Evolutionary conservation across 257 asterid genomes (phyloP), one percentile per base, ranked within the genome.

Genomic region (Pogostemon cablin): DNA sequence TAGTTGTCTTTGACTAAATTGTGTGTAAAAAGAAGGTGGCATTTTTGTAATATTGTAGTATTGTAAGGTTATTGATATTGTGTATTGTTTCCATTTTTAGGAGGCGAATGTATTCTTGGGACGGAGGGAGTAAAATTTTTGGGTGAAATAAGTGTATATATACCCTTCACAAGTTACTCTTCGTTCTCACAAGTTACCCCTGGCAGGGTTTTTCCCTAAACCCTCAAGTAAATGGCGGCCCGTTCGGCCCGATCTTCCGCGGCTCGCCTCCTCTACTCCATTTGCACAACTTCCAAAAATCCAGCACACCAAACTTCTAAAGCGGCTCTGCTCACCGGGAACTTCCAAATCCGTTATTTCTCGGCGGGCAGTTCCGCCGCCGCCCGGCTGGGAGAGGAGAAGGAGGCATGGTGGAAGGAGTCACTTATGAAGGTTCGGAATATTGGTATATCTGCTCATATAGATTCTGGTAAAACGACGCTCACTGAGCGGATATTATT

Each of bases 401-500:
- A 87, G 75, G 96, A 88, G 9, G 72, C 78, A 0, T 77, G 82
- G 83, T 95, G 98, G 98, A 95, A 87, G 64, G 98, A 95, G 6
- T 91, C 99, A 10, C 69, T 89, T 62, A 83, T 77, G 64, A 91
- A 84, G 85, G 84, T 91, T 15, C 88, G 99, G 11, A 95, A 95
- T 56, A 95, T 95, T 41, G 99, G 99, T 37, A 95, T 90, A 57
- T 93, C 98, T 55, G 98, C 98, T 34, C 98, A 93, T 72, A 93
- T 90, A 62, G 98, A 93, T 76, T 93, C 98, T 7, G 97, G 98
- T 3, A 93, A 93, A 78, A 95, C 99, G 55, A 95, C 99, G 68
- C 76, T 95, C 65, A 95, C 99, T 9, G 99, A 95, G 86, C 84
- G 99, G 73, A 80, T 91, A 12, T 37, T 91, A 82, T 95, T 12